Base-by-base conservation (phyloP, 352 stramenopile genomes). In the Phytophthora fragariae region DNA sequence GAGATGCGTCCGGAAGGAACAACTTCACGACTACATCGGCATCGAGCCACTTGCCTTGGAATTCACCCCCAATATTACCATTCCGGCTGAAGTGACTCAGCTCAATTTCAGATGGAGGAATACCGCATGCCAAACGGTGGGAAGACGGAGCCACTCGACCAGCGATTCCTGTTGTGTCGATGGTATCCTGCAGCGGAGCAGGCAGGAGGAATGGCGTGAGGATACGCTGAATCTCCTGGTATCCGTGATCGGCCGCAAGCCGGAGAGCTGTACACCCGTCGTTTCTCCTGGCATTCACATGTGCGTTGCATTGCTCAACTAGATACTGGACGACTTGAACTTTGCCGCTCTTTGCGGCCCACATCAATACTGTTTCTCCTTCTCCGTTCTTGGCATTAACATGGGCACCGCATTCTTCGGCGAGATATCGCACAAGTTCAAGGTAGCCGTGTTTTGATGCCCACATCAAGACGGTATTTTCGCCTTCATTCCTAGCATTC, bases 1-100 rank as follows among this genome's bases (percentile, higher is more conserved):
- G 50, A 5, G 50, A 57, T 57, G 50, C 50, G 50, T 57, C 50
- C 24, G 50, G 24, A 17, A 57, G n/a, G 50, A 57, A 57, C 12
- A 57, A 24, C 12, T 57, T 57, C 21, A 57, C 50, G 50, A 24
- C 50, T n/a, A 35, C 50, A 57, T 57, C 50, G 6, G 50, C 50
- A 35, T 57, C 50, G 1, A 57, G 50, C 50, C 50, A 57, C 12
- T 35, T 57, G n/a, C 10, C 50, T 12, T n/a, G 50, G 14, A 57
- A 57, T 14, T 57, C 50, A 9, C 24, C 50, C 9, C 50, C 50
- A 5, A 37, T 35, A n/a, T 21, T 37, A 5, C 50, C 24, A 2
- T 19, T 57, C 24, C 9, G 21, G 8, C 10, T 19, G 50, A 57
- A 57, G 10, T 12, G 12, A n/a, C 2, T 24, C 24, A 57, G 5